These are phyloP conservation scores for Cnidoscolus chayamansa DNA, from an alignment of 441 rosid genomes.

Conservation along the genomic window DNA sequence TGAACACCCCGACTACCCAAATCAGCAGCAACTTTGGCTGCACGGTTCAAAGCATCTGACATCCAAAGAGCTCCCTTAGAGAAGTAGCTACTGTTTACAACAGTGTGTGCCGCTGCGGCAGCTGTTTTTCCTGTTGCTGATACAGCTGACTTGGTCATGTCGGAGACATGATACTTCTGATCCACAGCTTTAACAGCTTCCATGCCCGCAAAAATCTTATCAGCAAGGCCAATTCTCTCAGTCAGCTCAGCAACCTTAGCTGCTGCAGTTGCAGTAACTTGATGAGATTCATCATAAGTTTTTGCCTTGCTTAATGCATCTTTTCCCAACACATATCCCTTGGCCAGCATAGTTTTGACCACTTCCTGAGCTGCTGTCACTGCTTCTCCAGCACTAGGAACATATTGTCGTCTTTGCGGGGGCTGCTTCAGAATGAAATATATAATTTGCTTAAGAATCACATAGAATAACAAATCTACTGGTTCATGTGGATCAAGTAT, in stretches of 20 bases:
- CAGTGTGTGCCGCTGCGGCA: slow-evolving; percentile 57
- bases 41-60: slow-evolving; percentile 59
- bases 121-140: slow-evolving; percentile 66
- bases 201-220: slow-evolving; percentile 62
- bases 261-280: slow-evolving; percentile 61
- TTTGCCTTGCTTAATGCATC: slow-evolving; percentile 66
- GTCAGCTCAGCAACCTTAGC: slow-evolving; percentile 66
- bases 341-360: slow-evolving; percentile 66
- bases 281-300: slow-evolving; percentile 69
- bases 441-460: neutral
- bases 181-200: slow-evolving; percentile 69
- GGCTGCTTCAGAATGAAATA: slow-evolving; percentile 28
- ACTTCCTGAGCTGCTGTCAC: slow-evolving; percentile 69
- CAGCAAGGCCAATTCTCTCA: slow-evolving; percentile 65
- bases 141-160: slow-evolving; percentile 67
- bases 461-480: neutral
- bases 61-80: slow-evolving; percentile 63
- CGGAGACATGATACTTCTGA: slow-evolving; percentile 69
- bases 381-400: slow-evolving; percentile 50
- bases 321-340: slow-evolving; percentile 74
- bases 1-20: slow-evolving; percentile 39
- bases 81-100: slow-evolving; percentile 66
- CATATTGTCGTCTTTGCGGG: slow-evolving; percentile 36
- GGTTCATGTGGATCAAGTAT: neutral
- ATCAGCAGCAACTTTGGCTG: slow-evolving; percentile 62